Evolutionary conservation across 768 basidiomycete genomes (phyloP), one percentile per base, ranked within the genome.

Genomic region (Lactarius hatsudake): DNA sequence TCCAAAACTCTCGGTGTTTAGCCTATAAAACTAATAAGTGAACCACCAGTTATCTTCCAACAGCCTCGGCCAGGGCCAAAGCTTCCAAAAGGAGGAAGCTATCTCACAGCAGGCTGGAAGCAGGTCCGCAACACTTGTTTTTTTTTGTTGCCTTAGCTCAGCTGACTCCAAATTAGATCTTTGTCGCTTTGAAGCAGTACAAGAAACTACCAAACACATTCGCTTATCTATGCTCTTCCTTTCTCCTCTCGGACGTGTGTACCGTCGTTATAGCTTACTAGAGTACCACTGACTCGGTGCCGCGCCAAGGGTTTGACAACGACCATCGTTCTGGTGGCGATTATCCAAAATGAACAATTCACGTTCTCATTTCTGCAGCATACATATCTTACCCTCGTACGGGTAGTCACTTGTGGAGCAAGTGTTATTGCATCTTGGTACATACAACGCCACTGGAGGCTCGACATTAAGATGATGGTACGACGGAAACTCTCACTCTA

Each of bases 51-150:
- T 71, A 83, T 94, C 59, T 93, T 86, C 75, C 93, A 95, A 74
- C 84, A 91, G 72, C 90, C 87, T n/a, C 86, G 93, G 10, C 88
- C 90, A 3, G 93, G 93, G 0, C 90, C 92, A 61, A 78, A 86
- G 18, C 78, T 94, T 30, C 93, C 93, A 0, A 87, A 87, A 70
- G 87, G 87, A 59, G 86, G 93, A 69, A 83, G 76, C 66, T 94
- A 94, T 72, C 67, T 93, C 34, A 91, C 91, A 0, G 84, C 94
- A 56, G 93, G 93, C 54, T 94, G 90, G 89, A 93, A 90, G 73
- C 91, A 93, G 80, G 89, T 86, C 65, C 18, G 48, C 30, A n/a
- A 26, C 13, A 40, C 38, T 36, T 40, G 15, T 40, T 12, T 15
- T 26, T 32, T 3, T 18, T 20, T 34, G 43, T 10, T 23, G 9